These are phyloP conservation scores for Phytophthora europaea DNA, from an alignment of 352 stramenopile genomes.

Conservation along the genomic window DNA sequence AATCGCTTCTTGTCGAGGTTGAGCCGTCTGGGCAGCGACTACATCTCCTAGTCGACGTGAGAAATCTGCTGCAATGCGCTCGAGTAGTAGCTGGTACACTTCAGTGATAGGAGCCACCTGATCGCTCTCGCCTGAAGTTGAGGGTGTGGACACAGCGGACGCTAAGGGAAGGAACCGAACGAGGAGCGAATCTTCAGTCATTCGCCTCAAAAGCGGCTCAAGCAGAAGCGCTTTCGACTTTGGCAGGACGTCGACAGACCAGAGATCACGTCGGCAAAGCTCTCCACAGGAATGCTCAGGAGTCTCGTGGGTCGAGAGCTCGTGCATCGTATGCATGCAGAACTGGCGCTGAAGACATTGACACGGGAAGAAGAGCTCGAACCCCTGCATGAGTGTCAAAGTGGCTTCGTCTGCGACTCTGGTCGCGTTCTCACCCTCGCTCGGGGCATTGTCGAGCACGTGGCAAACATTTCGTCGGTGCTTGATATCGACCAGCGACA, in stretches of 20 bases:
- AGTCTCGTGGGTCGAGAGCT: conserved; percentile 10
- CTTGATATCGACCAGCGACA: conserved; percentile 51
- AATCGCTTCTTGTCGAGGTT: conserved; percentile 2
- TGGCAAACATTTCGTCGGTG: conserved; percentile 27
- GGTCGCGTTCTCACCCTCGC: conserved; percentile 29
- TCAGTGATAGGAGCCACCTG: conserved; percentile 21
- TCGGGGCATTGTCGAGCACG: conserved; percentile 24
- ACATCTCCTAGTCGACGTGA: conserved; percentile 18
- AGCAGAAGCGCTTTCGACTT: conserved; percentile 59
- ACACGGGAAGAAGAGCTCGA: conserved; percentile 92
- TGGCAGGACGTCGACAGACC: conserved; percentile 27
- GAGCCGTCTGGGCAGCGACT: background rate
- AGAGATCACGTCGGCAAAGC: conserved; percentile 34
- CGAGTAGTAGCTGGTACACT: conserved; percentile 34
- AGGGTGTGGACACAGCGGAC: background rate
- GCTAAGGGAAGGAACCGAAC: conserved; percentile 24
- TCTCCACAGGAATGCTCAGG: conserved; percentile 16
- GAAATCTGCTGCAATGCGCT: conserved; percentile 29
- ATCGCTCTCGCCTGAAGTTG: background rate
- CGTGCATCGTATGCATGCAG: conserved; percentile 53
- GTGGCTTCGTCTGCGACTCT: conserved; percentile 58
- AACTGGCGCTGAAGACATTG: conserved; percentile 73
- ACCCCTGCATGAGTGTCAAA: conserved; percentile 73
- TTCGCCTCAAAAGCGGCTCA: conserved; percentile 61
- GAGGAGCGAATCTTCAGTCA: conserved; percentile 75